phyloP scores from a whole-genome alignment of 257 asterid species.

The Nicotiana obtusifolia region DNA sequence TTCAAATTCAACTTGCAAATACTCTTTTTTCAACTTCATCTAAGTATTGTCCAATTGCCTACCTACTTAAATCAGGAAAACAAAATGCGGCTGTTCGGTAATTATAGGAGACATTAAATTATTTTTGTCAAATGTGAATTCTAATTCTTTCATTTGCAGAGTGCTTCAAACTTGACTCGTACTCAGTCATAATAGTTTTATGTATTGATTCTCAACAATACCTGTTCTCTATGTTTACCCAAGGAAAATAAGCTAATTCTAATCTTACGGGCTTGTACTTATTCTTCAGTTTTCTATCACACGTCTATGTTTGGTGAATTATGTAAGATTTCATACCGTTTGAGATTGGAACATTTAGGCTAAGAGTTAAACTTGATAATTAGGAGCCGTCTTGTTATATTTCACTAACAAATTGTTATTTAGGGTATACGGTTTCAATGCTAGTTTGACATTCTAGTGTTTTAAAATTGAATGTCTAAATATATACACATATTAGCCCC shows the following conservation, averaged over 20 bases:
- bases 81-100: background rate
- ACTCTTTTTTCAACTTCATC: slow-evolving; percentile 1
- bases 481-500: background rate
- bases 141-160: background rate
- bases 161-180: background rate
- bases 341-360: background rate
- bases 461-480: background rate
- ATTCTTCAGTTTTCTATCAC: background rate
- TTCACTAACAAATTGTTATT: background rate
- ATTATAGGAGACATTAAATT: background rate
- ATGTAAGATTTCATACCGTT: background rate
- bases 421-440: background rate
- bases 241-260: background rate
- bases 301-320: background rate
- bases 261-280: background rate
- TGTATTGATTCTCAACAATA: background rate
- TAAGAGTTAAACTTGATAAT: background rate
- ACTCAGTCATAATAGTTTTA: background rate
- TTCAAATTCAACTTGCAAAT: background rate
- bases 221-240: background rate
- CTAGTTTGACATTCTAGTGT: background rate
- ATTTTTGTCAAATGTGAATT: background rate
- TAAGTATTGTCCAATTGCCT: background rate
- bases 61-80: background rate
- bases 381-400: background rate